Evolutionary conservation across 805 yeast genomes (phyloP).

Genomic region (Wickerhamiella bombiphila): DNA sequence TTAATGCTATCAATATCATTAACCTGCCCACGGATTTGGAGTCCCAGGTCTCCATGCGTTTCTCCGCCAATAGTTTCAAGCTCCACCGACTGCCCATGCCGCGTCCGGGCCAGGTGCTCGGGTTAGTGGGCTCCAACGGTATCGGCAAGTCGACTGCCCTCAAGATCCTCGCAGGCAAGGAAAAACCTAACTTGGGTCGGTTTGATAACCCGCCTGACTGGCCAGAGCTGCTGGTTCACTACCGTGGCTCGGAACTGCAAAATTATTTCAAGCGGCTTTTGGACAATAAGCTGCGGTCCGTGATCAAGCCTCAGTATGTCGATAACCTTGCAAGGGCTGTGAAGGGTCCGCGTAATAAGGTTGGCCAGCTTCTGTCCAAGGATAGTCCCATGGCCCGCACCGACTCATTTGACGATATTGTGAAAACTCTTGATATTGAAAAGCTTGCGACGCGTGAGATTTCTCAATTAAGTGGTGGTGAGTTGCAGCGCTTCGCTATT

Average conservation of each 20-base stretch:
- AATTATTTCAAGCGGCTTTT: constrained; percentile 87
- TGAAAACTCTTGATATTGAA: constrained; percentile 58
- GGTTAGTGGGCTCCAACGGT: constrained; percentile 98
- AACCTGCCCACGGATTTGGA: constrained; percentile 93
- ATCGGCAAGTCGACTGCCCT: constrained; percentile 96
- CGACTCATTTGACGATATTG: constrained; percentile 47
- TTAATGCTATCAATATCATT: constrained; percentile 91
- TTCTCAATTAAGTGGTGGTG: constrained; percentile 90
- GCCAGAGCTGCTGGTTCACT: constrained; percentile 80
- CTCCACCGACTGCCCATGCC: constrained; percentile 95
- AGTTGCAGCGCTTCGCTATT: constrained; percentile 93
- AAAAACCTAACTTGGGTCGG: constrained; percentile 89
- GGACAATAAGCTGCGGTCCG: constrained; percentile 91
- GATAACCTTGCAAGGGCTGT: constrained; percentile 95
- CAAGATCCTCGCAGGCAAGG: constrained; percentile 92
- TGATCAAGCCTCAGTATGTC: constrained; percentile 96
- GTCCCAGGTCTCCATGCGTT: constrained; percentile 85
- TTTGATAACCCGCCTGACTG: constrained; percentile 96
- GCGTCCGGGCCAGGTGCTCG: constrained; percentile 96
- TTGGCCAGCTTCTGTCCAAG: constrained; percentile 66
- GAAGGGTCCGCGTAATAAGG: constrained; percentile 70
- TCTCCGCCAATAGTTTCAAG: constrained; percentile 95
- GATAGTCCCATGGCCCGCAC: constrained; percentile 49
- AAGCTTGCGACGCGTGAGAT: constrained; percentile 78
- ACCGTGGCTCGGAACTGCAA: constrained; percentile 95